A percentile compares a stretch with the other conserved stretches of the same genome.
Conservation (phyloP, 768 basidiomycete species). For the Termitomyces bulborhizus region DNA sequence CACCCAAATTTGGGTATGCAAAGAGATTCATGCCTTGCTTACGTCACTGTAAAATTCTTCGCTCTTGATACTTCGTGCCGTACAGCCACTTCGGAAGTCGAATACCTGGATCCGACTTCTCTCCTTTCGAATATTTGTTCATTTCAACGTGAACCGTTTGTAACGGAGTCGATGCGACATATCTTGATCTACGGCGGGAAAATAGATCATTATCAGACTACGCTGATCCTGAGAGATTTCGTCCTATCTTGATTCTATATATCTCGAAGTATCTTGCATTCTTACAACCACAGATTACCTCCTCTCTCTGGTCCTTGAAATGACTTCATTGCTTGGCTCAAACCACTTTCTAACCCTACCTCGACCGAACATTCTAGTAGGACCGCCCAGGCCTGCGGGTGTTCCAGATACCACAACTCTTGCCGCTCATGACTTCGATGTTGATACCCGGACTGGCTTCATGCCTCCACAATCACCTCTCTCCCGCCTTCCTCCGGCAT, state of each 20-base stretch:
- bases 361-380: constrained; percentile 13
- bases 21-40: background rate
- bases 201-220: background rate
- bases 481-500: constrained; percentile 50
- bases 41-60: background rate
- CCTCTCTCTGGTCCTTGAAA: background rate
- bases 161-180: background rate
- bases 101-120: background rate
- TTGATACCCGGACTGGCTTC: constrained; percentile 87
- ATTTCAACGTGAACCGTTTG: background rate
- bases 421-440: constrained; percentile 82
- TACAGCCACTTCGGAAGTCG: background rate
- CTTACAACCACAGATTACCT: background rate
- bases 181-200: background rate
- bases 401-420: constrained; percentile 18
- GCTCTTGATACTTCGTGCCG: background rate
- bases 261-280: background rate
- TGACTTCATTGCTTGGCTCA: constrained; percentile 9
- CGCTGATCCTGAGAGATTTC: background rate
- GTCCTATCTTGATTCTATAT: background rate
- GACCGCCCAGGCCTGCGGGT: constrained; percentile 8
- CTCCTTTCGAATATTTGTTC: background rate
- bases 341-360: constrained; percentile 15
- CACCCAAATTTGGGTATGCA: too few relatives aligned
- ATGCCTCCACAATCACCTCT: constrained; percentile 78